These are phyloP conservation scores for Cantharellus anzutake DNA, from an alignment of 768 basidiomycete genomes.

Conservation along the genomic window DNA sequence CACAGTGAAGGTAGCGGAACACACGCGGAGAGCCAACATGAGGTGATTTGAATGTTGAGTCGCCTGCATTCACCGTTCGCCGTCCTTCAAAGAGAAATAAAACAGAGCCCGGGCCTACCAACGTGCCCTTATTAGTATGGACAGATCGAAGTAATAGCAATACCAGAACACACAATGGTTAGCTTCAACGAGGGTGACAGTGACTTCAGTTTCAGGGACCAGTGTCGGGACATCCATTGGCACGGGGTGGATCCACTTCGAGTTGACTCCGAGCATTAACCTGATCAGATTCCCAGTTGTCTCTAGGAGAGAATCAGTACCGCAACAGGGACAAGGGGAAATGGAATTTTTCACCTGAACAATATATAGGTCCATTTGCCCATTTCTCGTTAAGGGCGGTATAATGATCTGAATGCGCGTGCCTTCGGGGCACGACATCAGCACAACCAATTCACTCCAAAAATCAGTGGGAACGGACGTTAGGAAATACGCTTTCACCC, in stretches of 20 bases:
- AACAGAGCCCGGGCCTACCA: constrained; percentile 62
- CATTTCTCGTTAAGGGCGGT: constrained; percentile 79
- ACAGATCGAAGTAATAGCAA: neutral
- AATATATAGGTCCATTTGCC: constrained; percentile 89
- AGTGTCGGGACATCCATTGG: constrained; percentile 58
- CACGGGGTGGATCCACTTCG: constrained; percentile 74
- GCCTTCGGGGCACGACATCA: constrained; percentile 26
- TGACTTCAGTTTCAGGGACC: constrained; percentile 65
- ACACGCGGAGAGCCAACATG: constrained; percentile 46
- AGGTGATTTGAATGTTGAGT: constrained; percentile 49
- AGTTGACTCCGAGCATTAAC: constrained; percentile 79
- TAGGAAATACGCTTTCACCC: constrained; percentile 76
- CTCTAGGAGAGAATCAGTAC: constrained; percentile 18
- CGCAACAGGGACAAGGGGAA: neutral
- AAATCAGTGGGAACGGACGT: constrained; percentile 33
- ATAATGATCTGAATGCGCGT: constrained; percentile 95
- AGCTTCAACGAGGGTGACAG: constrained; percentile 88
- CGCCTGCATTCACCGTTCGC: constrained; percentile 79
- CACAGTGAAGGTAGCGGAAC: constrained; percentile 90
- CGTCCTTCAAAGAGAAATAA: constrained; percentile 86
- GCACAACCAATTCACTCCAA: constrained; percentile 6
- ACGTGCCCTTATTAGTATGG: neutral
- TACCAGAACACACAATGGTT: constrained; percentile 51
- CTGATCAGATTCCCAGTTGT: constrained; percentile 82
- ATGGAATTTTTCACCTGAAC: constrained; percentile 32